Percentiles rank a stretch among this genome's conserved stretches.
phyloP scores from a whole-genome alignment of 352 stramenopile species.

The Pythium monospermum region DNA sequence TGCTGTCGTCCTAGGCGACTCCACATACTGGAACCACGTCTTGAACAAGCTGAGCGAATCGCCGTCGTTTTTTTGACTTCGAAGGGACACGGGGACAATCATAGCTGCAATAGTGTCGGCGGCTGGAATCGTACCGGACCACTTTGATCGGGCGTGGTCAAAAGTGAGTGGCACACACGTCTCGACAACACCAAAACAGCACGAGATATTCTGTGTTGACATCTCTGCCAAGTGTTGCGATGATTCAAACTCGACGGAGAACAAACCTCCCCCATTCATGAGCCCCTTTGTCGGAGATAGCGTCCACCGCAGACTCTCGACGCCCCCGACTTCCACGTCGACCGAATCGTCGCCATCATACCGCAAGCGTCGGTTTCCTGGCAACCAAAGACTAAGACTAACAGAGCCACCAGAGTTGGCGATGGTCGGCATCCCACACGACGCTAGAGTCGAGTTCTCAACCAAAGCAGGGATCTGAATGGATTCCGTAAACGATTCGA shows the following conservation, averaged over 20 bases:
- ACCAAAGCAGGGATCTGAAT: constrained; percentile 21
- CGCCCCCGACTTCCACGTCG: neutral
- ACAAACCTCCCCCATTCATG: neutral
- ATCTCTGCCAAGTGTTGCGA: neutral
- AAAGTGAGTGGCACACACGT: neutral
- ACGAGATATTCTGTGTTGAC: constrained; percentile 5
- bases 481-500: constrained; percentile 21
- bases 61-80: neutral
- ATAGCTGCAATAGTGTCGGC: neutral
- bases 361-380: neutral
- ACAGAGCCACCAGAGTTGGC: neutral
- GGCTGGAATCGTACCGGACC: constrained; percentile 6
- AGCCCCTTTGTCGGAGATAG: constrained; percentile 1
- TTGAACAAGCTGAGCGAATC: neutral
- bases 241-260: constrained; percentile 2
- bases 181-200: constrained; percentile 6
- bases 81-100: constrained; percentile 3
- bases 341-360: neutral
- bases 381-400: constrained; percentile 9
- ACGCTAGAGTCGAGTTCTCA: constrained; percentile 32
- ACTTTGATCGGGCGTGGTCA: neutral
- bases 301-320: neutral
- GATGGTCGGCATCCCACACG: constrained; percentile 20
- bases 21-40: constrained; percentile 15
- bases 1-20: neutral